Evolutionary conservation across 1,139 yeast genomes (phyloP).

Genomic region (Suhomyces bolitotheri): DNA sequence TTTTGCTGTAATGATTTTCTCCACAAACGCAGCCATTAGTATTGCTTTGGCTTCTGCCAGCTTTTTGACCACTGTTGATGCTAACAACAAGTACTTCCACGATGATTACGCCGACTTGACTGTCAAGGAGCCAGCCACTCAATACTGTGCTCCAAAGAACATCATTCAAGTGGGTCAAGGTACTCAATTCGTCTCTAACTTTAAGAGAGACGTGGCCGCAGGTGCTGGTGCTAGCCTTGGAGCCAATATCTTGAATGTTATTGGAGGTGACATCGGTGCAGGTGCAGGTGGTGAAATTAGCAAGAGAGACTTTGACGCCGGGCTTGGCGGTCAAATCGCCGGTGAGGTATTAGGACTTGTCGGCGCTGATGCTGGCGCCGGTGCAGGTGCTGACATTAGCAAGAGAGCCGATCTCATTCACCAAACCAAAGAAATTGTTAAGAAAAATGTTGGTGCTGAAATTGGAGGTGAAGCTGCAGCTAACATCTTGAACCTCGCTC

Average conservation of each 20-base stretch:
- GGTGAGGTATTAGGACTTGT: conserved; percentile 2
- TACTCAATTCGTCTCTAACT: conserved; percentile 5
- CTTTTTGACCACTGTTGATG: conserved; percentile 11
- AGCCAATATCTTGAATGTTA: conserved; percentile 3
- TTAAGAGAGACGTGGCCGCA: conserved; percentile 1
- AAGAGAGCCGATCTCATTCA: conserved; percentile 8
- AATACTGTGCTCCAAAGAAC: conserved; percentile 14
- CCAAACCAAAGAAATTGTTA: conserved; percentile 9
- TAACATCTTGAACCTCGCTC: conserved; percentile 9
- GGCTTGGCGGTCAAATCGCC: conserved; percentile 1
- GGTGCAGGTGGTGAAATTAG: conserved; percentile 10
- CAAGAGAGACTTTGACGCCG: conserved; percentile 1
- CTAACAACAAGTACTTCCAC: conserved; percentile 14
- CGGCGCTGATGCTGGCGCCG: conserved; percentile 13
- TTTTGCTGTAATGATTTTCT: conserved; percentile 14
- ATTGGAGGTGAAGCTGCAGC: conserved; percentile 10
- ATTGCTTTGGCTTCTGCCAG: conserved; percentile 14
- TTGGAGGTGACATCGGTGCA: conserved; percentile 4
- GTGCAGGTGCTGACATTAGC: conserved; percentile 11
- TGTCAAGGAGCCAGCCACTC: conserved; percentile 13
- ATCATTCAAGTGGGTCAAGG: conserved; percentile 14
- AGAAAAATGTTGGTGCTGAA: conserved; percentile 9
- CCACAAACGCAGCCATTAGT: conserved; percentile 15
- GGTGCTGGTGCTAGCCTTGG: conserved; percentile 2
- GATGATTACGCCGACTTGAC: conserved; percentile 18